A percentile compares a stretch with the other conserved stretches of the same genome.
Evolutionary conservation across 768 basidiomycete genomes (phyloP).

Genomic region (Termitomyces sp.): DNA sequence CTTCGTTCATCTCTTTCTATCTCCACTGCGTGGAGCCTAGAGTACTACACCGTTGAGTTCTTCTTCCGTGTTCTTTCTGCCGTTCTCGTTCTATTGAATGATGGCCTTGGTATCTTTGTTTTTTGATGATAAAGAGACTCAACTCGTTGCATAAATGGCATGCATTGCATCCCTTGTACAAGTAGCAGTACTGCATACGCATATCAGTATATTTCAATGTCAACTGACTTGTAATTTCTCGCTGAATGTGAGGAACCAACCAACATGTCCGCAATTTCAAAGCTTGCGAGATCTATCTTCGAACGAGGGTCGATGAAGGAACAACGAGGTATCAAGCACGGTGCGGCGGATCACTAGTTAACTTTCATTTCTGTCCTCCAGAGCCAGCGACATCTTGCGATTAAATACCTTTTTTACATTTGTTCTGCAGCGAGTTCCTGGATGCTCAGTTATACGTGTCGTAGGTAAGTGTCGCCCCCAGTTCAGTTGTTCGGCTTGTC

Average conservation of each 20-base stretch:
- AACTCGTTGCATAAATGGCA: slow-evolving; percentile 1
- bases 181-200: slow-evolving; percentile 7
- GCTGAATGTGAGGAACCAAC: neutral
- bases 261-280: neutral
- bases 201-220: neutral
- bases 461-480: no score
- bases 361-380: neutral
- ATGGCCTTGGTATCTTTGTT: neutral
- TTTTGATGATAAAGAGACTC: slow-evolving; percentile 4
- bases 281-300: neutral
- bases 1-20: neutral
- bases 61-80: neutral
- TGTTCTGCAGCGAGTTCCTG: no score
- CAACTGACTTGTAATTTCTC: neutral
- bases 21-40: neutral
- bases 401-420: no score
- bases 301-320: neutral
- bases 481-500: no score
- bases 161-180: slow-evolving; percentile 10
- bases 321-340: no score
- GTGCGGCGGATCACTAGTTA: neutral
- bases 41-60: neutral
- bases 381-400: no score
- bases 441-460: no score
- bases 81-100: neutral